Conservation (phyloP, 2,329 filamentous ascomycete genomes). For the Colletotrichum sp. region DNA sequence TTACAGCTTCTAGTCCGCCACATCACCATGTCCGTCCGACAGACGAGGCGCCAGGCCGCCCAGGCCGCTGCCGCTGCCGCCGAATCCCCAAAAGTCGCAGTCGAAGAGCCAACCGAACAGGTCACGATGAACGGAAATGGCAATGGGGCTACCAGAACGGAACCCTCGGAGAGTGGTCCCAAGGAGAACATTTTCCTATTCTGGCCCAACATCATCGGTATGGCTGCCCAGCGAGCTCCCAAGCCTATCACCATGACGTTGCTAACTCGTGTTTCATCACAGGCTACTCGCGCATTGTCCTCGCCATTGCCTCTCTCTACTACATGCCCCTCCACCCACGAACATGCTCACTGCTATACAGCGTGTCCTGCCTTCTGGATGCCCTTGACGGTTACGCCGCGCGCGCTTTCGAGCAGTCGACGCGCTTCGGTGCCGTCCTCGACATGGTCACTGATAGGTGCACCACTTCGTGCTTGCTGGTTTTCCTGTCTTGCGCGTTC, state of each 20-base stretch:
- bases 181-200: slow-evolving; percentile 83
- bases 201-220: slow-evolving; percentile 83
- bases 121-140: slow-evolving; percentile 51
- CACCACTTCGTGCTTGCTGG: slow-evolving; percentile 92
- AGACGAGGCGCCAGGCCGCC: slow-evolving; percentile 42
- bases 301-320: slow-evolving; percentile 90
- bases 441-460: slow-evolving; percentile 99
- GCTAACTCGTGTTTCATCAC: neutral
- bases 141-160: slow-evolving; percentile 37
- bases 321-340: slow-evolving; percentile 99
- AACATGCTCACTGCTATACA: slow-evolving; percentile 91
- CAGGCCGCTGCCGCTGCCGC: slow-evolving; percentile 27
- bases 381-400: slow-evolving; percentile 95
- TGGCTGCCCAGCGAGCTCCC: slow-evolving; percentile 24
- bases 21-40: slow-evolving; percentile 40
- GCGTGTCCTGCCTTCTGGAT: slow-evolving; percentile 91
- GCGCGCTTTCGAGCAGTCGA: slow-evolving; percentile 80
- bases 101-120: slow-evolving; percentile 4
- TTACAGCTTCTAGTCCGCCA: neutral
- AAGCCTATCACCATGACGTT: neutral
- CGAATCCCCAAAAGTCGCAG: neutral
- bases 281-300: slow-evolving; percentile 80
- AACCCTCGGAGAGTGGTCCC: slow-evolving; percentile 39
- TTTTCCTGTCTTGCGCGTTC: slow-evolving; percentile 94
- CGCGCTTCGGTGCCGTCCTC: slow-evolving; percentile 92